phyloP scores from a whole-genome alignment of 768 basidiomycete species.

The Macrolepiota dolichaula region DNA sequence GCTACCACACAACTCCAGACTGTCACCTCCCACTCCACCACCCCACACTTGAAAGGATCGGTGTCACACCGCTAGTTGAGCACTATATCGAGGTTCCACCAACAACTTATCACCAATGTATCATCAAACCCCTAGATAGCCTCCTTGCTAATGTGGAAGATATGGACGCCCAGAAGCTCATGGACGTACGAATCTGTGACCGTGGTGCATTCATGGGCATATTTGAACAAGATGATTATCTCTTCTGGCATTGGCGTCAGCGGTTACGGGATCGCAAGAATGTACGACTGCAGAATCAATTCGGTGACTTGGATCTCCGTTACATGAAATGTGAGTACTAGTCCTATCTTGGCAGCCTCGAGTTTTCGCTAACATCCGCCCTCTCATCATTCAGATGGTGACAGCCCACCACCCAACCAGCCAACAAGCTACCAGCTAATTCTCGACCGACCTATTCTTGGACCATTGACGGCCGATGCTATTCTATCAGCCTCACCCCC shows the following conservation, averaged over 20 bases:
- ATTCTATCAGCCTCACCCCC: no score
- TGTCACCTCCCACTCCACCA: slow-evolving; percentile 32
- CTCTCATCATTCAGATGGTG: background rate
- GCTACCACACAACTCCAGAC: slow-evolving; percentile 24
- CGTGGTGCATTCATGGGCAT: slow-evolving; percentile 19
- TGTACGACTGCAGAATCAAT: slow-evolving; percentile 2
- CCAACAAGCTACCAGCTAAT: background rate
- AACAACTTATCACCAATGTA: slow-evolving; percentile 33
- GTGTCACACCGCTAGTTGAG: slow-evolving; percentile 39
- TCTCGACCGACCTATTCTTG: background rate
- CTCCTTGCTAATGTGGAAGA: slow-evolving; percentile 7
- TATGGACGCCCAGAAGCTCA: background rate
- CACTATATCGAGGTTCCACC: slow-evolving; percentile 31
- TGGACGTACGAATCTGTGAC: slow-evolving; percentile 11
- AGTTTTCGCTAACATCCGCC: background rate
- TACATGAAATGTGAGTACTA: slow-evolving; percentile 3
- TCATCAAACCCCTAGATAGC: slow-evolving; percentile 23
- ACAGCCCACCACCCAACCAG: background rate
- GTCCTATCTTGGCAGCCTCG: background rate
- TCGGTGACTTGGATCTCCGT: background rate
- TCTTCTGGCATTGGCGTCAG: slow-evolving; percentile 7
- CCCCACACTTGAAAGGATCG: slow-evolving; percentile 36
- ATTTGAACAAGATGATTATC: slow-evolving; percentile 17
- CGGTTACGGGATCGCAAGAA: slow-evolving; percentile 2
- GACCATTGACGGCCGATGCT: background rate